phyloP scores from a whole-genome alignment of 495 filamentous ascomycete genomes.

The Penicillium paxilli region DNA sequence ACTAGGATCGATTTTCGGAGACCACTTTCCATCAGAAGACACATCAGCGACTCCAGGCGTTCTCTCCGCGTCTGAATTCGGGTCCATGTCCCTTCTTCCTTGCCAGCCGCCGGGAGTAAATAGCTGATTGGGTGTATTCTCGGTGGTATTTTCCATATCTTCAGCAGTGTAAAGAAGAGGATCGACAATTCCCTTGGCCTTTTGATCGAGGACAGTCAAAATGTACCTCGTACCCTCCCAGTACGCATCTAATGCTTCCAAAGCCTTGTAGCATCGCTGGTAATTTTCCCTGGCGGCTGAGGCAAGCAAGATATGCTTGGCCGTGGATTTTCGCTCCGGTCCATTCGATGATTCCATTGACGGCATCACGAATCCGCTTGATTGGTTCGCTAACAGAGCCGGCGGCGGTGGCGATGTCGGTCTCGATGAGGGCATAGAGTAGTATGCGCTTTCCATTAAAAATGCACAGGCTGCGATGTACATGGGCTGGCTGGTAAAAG shows the following conservation, averaged over 20 bases:
- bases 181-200: slow-evolving; percentile 79
- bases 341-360: slow-evolving; percentile 33
- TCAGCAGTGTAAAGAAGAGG: slow-evolving; percentile 75
- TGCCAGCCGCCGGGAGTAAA: slow-evolving; percentile 45
- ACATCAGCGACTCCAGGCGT: slow-evolving; percentile 25
- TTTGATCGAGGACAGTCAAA: slow-evolving; percentile 80
- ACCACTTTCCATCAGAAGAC: slow-evolving; percentile 34
- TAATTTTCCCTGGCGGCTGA: slow-evolving; percentile 78
- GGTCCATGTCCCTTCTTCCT: slow-evolving; percentile 30
- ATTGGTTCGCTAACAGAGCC: slow-evolving; percentile 36
- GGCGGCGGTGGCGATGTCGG: slow-evolving; percentile 30
- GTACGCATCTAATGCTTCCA: slow-evolving; percentile 73
- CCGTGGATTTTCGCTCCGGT: slow-evolving; percentile 49
- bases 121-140: slow-evolving; percentile 36
- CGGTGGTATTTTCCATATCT: slow-evolving; percentile 67
- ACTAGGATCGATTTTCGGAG: slow-evolving; percentile 49
- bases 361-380: slow-evolving; percentile 44
- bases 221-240: slow-evolving; percentile 90
- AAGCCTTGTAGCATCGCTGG: slow-evolving; percentile 75
- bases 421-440: slow-evolving; percentile 38
- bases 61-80: slow-evolving; percentile 22
- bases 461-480: slow-evolving; percentile 89
- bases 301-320: slow-evolving; percentile 71
- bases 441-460: slow-evolving; percentile 71
- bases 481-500: slow-evolving; percentile 86